Percentiles rank a stretch among this genome's conserved stretches.
phyloP scores from a whole-genome alignment of 768 basidiomycete genomes.

The Chiua virens region DNA sequence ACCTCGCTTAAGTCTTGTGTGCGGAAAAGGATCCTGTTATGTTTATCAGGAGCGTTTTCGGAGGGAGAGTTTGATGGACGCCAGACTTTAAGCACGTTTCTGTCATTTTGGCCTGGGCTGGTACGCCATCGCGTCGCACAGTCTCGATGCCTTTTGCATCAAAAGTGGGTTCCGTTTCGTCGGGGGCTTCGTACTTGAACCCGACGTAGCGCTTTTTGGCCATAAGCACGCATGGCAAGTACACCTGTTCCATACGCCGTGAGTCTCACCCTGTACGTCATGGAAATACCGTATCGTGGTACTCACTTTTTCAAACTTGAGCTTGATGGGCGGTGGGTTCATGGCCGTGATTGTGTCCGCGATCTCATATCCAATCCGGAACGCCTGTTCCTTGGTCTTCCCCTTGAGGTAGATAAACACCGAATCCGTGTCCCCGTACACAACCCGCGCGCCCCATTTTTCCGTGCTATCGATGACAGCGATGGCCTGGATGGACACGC shows the following conservation, averaged over 20 bases:
- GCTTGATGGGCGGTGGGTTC: conserved; percentile 90
- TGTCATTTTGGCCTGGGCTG: conserved; percentile 90
- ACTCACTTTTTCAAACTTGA: conserved; percentile 95
- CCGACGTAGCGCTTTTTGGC: conserved; percentile 99
- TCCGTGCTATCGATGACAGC: conserved; percentile 67
- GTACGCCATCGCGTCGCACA: conserved; percentile 87
- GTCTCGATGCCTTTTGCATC: conserved; percentile 99
- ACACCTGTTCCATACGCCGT: conserved; percentile 61
- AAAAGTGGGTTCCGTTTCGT: conserved; percentile 76
- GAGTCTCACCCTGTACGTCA: not conserved
- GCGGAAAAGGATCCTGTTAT: conserved; percentile 81
- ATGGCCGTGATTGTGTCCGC: conserved; percentile 80
- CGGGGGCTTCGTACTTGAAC: conserved; percentile 87
- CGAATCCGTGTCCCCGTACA: conserved; percentile 98
- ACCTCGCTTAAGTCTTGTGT: conserved; percentile 86
- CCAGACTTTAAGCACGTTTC: conserved; percentile 83
- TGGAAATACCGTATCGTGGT: not conserved
- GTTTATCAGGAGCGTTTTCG: not conserved
- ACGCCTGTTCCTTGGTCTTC: conserved; percentile 91
- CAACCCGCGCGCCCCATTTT: conserved; percentile 90
- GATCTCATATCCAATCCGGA: conserved; percentile 90
- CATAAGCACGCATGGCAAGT: conserved; percentile 91
- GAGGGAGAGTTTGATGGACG: not conserved
- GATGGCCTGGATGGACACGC: conserved; percentile 61
- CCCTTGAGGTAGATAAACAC: conserved; percentile 90